A percentile compares a stretch with the other conserved stretches of the same genome.
Conservation (phyloP, 139 green algal genomes). For the Desmodesmus armatus region DNA sequence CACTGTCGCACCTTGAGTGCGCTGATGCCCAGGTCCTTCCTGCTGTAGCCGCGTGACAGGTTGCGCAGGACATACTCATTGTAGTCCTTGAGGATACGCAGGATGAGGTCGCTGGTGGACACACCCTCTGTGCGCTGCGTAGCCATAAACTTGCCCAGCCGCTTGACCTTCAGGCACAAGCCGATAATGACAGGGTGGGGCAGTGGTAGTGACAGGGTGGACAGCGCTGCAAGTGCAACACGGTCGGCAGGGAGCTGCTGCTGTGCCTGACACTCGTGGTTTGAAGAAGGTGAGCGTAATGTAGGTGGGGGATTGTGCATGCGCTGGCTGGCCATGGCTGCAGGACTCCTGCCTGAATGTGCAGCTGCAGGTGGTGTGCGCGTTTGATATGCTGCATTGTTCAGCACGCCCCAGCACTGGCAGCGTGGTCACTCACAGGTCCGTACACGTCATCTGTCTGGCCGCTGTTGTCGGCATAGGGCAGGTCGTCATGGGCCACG, state of each 20-base stretch:
- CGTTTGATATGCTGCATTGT: background rate
- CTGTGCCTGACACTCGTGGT: background rate
- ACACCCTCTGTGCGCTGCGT: constrained; percentile 92
- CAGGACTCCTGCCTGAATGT: too few relatives aligned
- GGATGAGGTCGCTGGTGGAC: constrained; percentile 92
- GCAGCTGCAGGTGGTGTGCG: too few relatives aligned
- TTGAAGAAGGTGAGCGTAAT: too few relatives aligned
- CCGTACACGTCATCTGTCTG: constrained; percentile 77
- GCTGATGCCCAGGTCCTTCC: constrained; percentile 57
- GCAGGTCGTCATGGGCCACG: constrained; percentile 92
- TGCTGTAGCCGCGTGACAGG: constrained; percentile 83
- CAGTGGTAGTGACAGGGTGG: background rate
- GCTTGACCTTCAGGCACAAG: constrained; percentile 89
- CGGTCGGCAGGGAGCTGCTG: background rate
- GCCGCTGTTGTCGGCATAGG: constrained; percentile 82
- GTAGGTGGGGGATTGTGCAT: too few relatives aligned
- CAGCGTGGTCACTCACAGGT: constrained; percentile 64
- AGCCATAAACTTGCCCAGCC: constrained; percentile 82
- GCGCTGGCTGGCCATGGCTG: too few relatives aligned
- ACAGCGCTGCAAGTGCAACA: background rate
- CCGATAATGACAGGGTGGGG: too few relatives aligned
- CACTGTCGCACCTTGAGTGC: constrained; percentile 50
- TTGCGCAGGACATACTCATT: constrained; percentile 96
- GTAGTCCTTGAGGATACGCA: constrained; percentile 92
- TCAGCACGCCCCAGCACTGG: constrained; percentile 31